A percentile compares a stretch with the other conserved stretches of the same genome.
Conservation (phyloP, 371 early-diverging fungal species). For the Apophysomyces sp. region DNA sequence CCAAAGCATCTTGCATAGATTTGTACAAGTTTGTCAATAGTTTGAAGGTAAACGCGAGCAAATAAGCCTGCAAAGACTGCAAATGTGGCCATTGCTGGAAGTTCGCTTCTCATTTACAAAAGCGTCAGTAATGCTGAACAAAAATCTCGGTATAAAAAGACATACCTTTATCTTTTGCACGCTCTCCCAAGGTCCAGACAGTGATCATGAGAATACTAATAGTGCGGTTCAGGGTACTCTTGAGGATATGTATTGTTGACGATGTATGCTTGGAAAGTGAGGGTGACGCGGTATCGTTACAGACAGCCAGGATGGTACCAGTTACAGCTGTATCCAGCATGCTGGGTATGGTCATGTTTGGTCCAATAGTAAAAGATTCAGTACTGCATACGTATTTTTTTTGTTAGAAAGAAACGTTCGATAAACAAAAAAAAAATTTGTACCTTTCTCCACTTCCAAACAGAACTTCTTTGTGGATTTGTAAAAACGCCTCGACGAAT, state of each 20-base stretch:
- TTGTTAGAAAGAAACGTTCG: not conserved
- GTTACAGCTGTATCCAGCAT: conserved; percentile 11
- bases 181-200: conserved; percentile 41
- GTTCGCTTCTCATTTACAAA: conserved; percentile 8
- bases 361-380: not conserved
- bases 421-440: not conserved
- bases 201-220: conserved; percentile 39
- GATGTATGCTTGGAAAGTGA: not conserved
- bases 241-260: conserved; percentile 30
- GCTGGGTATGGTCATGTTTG: conserved; percentile 2
- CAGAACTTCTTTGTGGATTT: conserved; percentile 39
- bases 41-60: conserved; percentile 29
- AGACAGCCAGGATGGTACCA: not conserved
- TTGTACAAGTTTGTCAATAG: conserved; percentile 21
- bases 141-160: not conserved
- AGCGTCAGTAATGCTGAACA: not conserved
- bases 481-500: conserved; percentile 40
- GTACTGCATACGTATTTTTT: not conserved
- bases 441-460: conserved; percentile 25
- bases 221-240: conserved; percentile 34
- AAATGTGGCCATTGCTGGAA: conserved; percentile 21
- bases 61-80: conserved; percentile 27
- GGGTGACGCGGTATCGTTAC: not conserved
- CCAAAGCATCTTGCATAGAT: conserved; percentile 17
- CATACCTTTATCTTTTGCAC: conserved; percentile 32